Conservation (phyloP, 345 rosid genomes). For the Combretum micranthum region DNA sequence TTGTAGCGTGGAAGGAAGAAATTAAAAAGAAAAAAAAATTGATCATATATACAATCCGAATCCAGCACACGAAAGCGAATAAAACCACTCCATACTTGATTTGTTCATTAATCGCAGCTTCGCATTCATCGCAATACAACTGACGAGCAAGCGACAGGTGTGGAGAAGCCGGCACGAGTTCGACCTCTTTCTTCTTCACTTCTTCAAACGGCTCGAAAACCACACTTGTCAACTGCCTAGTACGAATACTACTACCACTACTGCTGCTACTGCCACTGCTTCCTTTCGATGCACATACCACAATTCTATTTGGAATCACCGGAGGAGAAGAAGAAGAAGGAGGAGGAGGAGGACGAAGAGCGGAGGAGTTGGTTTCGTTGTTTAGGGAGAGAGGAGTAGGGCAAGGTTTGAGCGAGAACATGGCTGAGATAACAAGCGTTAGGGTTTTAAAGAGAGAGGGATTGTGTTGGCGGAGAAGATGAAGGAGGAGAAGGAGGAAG, state of each 20-base stretch:
- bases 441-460: neutral
- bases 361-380: neutral
- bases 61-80: neutral
- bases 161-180: conserved; percentile 43
- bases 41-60: neutral
- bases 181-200: conserved; percentile 54
- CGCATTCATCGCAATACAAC: conserved; percentile 37
- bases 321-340: conserved; percentile 2
- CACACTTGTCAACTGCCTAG: conserved; percentile 16
- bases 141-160: conserved; percentile 68
- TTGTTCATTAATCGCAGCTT: conserved; percentile 70
- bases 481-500: neutral
- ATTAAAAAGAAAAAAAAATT: neutral
- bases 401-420: neutral
- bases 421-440: neutral
- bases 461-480: neutral
- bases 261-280: neutral
- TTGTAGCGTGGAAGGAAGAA: too few species aligned
- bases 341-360: neutral
- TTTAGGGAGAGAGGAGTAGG: too few species aligned
- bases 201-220: conserved; percentile 69
- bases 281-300: conserved; percentile 9
- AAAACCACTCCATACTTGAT: conserved; percentile 46
- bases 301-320: neutral
- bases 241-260: neutral